Evolutionary conservation across 768 basidiomycete genomes (phyloP).

Genomic region (Leccinum arenicola): DNA sequence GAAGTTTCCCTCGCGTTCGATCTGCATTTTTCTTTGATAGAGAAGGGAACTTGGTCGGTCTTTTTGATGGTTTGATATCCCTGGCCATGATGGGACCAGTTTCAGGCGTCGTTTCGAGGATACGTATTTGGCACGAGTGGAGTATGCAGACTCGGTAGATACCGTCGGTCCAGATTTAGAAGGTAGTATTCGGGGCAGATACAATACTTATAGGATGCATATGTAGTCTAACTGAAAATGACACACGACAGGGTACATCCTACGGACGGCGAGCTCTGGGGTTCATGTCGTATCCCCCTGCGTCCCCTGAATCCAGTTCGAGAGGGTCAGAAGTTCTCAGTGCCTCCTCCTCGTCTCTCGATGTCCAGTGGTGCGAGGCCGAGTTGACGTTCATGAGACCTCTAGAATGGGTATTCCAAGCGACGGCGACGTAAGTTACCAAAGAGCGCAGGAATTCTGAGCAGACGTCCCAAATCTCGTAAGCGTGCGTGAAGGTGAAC

Average conservation of each 20-base stretch:
- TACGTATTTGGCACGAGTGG: not conserved
- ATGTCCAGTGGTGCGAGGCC: conserved; percentile 31
- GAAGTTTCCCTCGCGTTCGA: conserved; percentile 44
- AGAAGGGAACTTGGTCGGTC: conserved; percentile 1
- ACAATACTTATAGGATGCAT: not conserved
- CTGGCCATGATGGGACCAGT: conserved; percentile 15
- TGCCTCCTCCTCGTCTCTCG: conserved; percentile 32
- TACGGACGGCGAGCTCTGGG: conserved; percentile 9
- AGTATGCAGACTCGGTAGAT: conserved; percentile 15
- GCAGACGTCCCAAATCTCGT: conserved; percentile 23
- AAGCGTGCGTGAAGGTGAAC: conserved; percentile 37
- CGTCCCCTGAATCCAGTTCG: conserved; percentile 11
- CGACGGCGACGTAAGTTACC: conserved; percentile 9
- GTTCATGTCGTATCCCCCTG: not conserved
- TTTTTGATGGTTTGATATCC: conserved; percentile 14
- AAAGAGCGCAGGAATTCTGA: conserved; percentile 17
- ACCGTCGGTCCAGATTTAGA: conserved; percentile 17
- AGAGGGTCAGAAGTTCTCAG: conserved; percentile 24
- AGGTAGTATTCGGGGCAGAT: conserved; percentile 19
- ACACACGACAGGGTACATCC: conserved; percentile 3
- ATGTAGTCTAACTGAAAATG: not conserved
- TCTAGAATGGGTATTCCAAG: conserved; percentile 18
- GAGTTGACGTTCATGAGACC: conserved; percentile 16
- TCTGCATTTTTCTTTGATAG: conserved; percentile 41
- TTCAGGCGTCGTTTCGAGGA: not conserved